phyloP scores from a whole-genome alignment of 345 rosid genomes.

The Passiflora organensis region DNA sequence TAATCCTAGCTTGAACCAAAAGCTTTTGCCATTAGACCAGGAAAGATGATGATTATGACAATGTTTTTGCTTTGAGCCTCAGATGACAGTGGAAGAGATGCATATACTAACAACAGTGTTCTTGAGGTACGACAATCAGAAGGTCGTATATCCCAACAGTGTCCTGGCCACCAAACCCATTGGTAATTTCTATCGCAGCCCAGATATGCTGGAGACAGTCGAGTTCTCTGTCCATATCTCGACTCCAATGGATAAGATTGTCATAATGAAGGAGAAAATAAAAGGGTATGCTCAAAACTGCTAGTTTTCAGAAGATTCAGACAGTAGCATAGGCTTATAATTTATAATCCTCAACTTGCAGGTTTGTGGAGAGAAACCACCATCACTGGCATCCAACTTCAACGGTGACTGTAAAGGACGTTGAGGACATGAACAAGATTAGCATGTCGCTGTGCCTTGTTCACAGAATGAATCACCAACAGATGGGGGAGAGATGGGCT shows the following conservation, averaged over 20 bases:
- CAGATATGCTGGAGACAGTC: constrained; percentile 38
- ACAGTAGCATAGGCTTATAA: background rate
- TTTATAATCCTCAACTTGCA: constrained; percentile 4
- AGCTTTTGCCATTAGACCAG: background rate
- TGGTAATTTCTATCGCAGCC: constrained; percentile 44
- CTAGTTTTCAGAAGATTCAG: background rate
- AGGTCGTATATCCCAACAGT: constrained; percentile 41
- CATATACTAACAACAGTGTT: constrained; percentile 50
- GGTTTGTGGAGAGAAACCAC: constrained; percentile 25
- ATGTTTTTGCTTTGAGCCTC: constrained; percentile 5
- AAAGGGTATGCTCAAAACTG: constrained; percentile 16
- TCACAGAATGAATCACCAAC: constrained; percentile 36
- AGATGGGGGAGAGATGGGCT: constrained; percentile 20
- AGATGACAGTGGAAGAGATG: constrained; percentile 56
- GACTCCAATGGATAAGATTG: constrained; percentile 39
- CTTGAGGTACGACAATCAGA: constrained; percentile 35
- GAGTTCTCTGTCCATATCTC: constrained; percentile 44
- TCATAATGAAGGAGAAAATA: constrained; percentile 20
- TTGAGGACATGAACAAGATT: constrained; percentile 53
- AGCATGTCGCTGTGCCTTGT: constrained; percentile 15
- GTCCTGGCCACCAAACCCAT: constrained; percentile 41
- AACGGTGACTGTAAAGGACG: constrained; percentile 20
- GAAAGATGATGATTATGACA: background rate
- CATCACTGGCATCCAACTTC: constrained; percentile 32
- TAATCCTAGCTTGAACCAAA: too few relatives aligned